Conservation (phyloP, 305 asterid species). For the Caryopteris hybrid region DNA sequence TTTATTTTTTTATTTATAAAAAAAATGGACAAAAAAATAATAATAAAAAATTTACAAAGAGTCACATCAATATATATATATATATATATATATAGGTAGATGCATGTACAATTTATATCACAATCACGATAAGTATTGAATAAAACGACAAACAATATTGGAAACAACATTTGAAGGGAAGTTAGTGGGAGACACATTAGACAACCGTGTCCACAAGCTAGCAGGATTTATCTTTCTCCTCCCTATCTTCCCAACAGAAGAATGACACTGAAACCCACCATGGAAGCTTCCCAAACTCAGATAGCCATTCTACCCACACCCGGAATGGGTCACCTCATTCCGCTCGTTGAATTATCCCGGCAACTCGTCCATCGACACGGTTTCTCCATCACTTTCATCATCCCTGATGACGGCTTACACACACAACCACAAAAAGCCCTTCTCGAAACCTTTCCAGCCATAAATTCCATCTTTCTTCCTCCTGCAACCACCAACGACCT, state of each 20-base stretch:
- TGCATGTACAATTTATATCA: too few relatives aligned
- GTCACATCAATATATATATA: too few relatives aligned
- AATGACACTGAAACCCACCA: background rate
- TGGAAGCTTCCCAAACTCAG: conserved; percentile 13
- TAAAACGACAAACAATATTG: too few relatives aligned
- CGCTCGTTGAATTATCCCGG: conserved; percentile 32
- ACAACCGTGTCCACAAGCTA: too few relatives aligned
- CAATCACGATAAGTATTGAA: too few relatives aligned
- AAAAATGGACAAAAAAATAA: too few relatives aligned
- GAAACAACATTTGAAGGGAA: too few relatives aligned
- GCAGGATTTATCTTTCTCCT: too few relatives aligned
- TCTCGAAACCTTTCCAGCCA: conserved; percentile 21
- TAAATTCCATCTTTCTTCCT: conserved; percentile 10
- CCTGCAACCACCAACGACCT: conserved; percentile 9
- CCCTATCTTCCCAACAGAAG: background rate
- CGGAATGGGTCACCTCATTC: conserved; percentile 51
- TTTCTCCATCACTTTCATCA: conserved; percentile 31
- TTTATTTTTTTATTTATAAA: too few relatives aligned
- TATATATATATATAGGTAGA: too few relatives aligned
- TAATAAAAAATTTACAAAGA: too few relatives aligned
- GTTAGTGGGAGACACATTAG: too few relatives aligned
- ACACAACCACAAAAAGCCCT: conserved; percentile 15
- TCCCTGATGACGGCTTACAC: conserved; percentile 29
- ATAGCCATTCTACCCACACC: conserved; percentile 38
- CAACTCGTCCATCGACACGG: conserved; percentile 22